Conservation (phyloP, 441 rosid species). For the Hypseocharis bilobata region DNA sequence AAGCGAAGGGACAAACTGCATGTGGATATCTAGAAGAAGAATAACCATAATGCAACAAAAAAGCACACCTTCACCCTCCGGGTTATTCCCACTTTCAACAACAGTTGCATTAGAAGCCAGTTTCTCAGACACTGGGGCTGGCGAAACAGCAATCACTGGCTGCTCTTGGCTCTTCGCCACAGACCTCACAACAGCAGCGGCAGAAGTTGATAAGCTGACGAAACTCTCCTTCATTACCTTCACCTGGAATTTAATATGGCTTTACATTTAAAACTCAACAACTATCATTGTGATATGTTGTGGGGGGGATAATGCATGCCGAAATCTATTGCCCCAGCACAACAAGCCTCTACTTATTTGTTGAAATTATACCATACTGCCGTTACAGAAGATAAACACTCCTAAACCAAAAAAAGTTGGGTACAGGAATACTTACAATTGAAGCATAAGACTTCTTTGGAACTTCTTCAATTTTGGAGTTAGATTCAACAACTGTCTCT, state of each 20-base stretch:
- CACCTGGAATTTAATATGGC: too few relatives aligned
- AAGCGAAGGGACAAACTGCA: too few relatives aligned
- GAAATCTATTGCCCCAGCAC: too few relatives aligned
- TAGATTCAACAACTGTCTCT: conserved; percentile 28
- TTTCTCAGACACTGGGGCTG: conserved; percentile 30
- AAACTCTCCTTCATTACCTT: conserved; percentile 54
- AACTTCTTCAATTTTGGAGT: conserved; percentile 39
- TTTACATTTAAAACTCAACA: too few relatives aligned
- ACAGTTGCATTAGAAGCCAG: conserved; percentile 32
- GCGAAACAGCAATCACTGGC: conserved; percentile 28
- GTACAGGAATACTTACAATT: conserved; percentile 37
- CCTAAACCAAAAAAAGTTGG: too few relatives aligned
- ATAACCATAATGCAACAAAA: too few relatives aligned
- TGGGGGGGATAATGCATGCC: too few relatives aligned
- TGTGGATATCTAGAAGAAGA: too few relatives aligned
- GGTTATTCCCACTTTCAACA: conserved; percentile 45
- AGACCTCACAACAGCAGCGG: conserved; percentile 36
- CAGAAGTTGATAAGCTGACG: conserved; percentile 28
- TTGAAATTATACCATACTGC: too few relatives aligned
- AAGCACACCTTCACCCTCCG: conserved; percentile 45
- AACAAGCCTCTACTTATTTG: too few relatives aligned
- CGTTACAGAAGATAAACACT: too few relatives aligned
- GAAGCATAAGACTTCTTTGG: conserved; percentile 75
- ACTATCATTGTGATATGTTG: too few relatives aligned
- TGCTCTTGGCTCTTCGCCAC: conserved; percentile 42